These are phyloP conservation scores for grape (Vitis vinifera) DNA, from an alignment of 164 flowering plant species.

Conservation along the genomic window DNA sequence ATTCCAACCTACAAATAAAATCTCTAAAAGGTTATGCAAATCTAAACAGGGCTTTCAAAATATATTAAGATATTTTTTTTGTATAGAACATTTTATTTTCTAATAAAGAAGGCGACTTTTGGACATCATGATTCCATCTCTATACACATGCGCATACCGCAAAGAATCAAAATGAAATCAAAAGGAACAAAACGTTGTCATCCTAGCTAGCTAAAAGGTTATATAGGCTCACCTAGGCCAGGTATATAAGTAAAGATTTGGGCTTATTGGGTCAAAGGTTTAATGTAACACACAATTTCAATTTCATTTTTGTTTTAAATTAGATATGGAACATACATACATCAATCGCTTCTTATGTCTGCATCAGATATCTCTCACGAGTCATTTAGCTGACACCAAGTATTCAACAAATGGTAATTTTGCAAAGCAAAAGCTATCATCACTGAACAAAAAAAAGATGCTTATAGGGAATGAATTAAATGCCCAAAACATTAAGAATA, in stretches of 20 bases:
- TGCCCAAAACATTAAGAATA: slow-evolving; percentile 14
- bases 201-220: no score
- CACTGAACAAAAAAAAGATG: slow-evolving; percentile 17
- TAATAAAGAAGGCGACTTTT: neutral
- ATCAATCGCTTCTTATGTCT: slow-evolving; percentile 25
- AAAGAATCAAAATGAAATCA: neutral
- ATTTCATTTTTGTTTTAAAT: no score
- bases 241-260: no score
- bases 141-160: neutral
- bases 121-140: slow-evolving; percentile 6
- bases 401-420: slow-evolving; percentile 23
- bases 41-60: slow-evolving; percentile 7
- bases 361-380: slow-evolving; percentile 8
- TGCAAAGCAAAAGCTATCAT: slow-evolving; percentile 15
- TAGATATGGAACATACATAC: neutral
- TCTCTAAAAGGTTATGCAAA: slow-evolving; percentile 15
- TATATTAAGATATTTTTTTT: neutral
- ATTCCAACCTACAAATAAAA: neutral
- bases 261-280: no score
- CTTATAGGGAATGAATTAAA: slow-evolving; percentile 22
- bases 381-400: slow-evolving; percentile 29
- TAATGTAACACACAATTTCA: no score
- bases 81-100: neutral
- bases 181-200: neutral
- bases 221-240: no score